A percentile compares a stretch with the other conserved stretches of the same genome.
phyloP scores from a whole-genome alignment of 1,284 basidiomycete species.

The Pseudomicrostroma phylloplanum region DNA sequence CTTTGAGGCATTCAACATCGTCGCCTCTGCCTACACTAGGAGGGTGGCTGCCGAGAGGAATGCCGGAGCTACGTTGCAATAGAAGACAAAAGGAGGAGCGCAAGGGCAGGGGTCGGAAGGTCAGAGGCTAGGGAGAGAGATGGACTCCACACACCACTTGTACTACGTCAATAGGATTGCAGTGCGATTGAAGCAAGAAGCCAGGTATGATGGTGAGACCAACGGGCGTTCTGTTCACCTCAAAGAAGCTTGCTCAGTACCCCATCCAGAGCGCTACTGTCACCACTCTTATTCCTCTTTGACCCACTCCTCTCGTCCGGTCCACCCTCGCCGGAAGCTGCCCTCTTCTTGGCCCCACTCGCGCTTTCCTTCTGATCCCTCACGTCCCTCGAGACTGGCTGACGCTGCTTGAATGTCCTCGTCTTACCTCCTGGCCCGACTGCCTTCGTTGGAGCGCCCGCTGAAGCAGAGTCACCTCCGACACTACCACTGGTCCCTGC shows the following conservation, averaged over 20 bases:
- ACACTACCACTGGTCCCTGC: conserved; percentile 14
- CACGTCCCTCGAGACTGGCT: conserved; percentile 38
- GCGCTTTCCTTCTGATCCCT: conserved; percentile 29
- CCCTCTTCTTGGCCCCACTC: neutral
- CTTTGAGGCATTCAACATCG: conserved; percentile 46
- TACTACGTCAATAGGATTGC: no score
- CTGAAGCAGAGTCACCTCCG: conserved; percentile 14
- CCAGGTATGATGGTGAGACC: no score
- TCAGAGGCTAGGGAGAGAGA: no score
- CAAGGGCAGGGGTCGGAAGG: no score
- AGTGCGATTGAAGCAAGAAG: no score
- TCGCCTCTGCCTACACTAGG: neutral
- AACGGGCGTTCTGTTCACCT: no score
- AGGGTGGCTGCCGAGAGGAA: conserved; percentile 4
- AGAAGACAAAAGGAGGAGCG: neutral
- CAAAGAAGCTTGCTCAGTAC: neutral
- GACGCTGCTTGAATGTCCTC: conserved; percentile 40
- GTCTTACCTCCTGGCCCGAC: neutral
- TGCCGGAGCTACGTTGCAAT: neutral
- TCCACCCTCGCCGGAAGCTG: neutral
- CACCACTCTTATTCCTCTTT: neutral
- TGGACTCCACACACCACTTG: no score
- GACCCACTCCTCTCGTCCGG: neutral
- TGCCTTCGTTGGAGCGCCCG: neutral
- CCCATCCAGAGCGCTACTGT: neutral